These are phyloP conservation scores for Zygosaccharomyces lentus DNA, from an alignment of 805 yeast genomes.

Conservation along the genomic window DNA sequence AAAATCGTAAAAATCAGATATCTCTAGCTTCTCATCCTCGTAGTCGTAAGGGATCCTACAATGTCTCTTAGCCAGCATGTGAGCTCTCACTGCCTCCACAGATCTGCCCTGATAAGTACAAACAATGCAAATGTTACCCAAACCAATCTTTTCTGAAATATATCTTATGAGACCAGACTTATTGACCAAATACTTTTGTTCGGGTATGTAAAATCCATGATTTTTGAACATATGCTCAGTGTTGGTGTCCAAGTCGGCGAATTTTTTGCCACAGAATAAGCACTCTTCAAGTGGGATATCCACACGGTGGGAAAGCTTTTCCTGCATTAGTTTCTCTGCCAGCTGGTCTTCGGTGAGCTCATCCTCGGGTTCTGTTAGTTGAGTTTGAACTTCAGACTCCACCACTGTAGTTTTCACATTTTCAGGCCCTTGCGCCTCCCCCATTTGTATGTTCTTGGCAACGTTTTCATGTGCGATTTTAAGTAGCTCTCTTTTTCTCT, in stretches of 20 bases:
- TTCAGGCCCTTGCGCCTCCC: slow-evolving; percentile 9
- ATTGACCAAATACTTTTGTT: slow-evolving; percentile 64
- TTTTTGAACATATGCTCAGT: slow-evolving; percentile 68
- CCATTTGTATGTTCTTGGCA: slow-evolving; percentile 29
- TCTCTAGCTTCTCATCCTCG: slow-evolving; percentile 78
- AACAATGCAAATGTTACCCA: slow-evolving; percentile 83
- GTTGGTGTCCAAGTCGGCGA: slow-evolving; percentile 42
- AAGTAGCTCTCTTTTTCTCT: slow-evolving; percentile 40
- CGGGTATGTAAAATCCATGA: slow-evolving; percentile 90
- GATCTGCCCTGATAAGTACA: slow-evolving; percentile 84
- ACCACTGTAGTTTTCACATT: slow-evolving; percentile 7
- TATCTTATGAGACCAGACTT: slow-evolving; percentile 70
- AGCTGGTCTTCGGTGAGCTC: slow-evolving; percentile 37
- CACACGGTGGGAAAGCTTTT: slow-evolving; percentile 39
- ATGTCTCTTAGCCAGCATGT: slow-evolving; percentile 84
- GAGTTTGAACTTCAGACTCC: slow-evolving; percentile 8
- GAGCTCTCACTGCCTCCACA: slow-evolving; percentile 83
- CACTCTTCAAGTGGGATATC: slow-evolving; percentile 50
- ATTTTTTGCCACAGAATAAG: slow-evolving; percentile 51
- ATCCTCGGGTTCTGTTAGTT: slow-evolving; percentile 25
- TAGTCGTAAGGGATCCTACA: slow-evolving; percentile 85
- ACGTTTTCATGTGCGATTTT: slow-evolving; percentile 41
- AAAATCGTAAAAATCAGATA: slow-evolving; percentile 90
- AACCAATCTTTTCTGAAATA: slow-evolving; percentile 83
- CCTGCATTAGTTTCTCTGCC: slow-evolving; percentile 37